A percentile compares a stretch with the other conserved stretches of the same genome.
phyloP scores from a whole-genome alignment of 768 basidiomycete genomes.

The Amanita pallidorosea region DNA sequence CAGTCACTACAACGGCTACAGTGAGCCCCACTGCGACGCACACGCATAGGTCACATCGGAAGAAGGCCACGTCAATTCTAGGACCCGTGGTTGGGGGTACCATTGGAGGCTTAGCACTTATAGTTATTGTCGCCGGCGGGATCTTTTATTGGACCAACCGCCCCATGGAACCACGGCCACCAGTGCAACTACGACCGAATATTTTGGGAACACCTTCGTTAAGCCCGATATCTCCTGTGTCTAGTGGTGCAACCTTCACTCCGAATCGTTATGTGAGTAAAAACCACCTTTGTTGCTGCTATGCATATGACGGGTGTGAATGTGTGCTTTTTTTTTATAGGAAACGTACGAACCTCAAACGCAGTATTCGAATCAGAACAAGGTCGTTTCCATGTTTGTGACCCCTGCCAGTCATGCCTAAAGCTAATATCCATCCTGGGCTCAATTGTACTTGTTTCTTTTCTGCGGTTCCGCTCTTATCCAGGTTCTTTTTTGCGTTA shows the following conservation, averaged over 20 bases:
- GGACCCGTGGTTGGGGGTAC: neutral
- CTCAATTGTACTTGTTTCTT: too few species aligned
- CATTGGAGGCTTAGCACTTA: neutral
- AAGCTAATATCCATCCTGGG: neutral
- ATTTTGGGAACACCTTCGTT: neutral
- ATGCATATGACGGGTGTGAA: neutral
- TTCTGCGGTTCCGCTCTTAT: too few species aligned
- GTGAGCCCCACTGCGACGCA: neutral
- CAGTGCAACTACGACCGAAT: neutral
- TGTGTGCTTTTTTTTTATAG: neutral
- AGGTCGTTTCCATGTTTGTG: neutral
- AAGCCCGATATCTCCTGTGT: neutral
- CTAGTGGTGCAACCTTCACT: neutral
- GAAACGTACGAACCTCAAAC: neutral
- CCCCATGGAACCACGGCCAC: neutral
- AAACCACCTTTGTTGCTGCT: neutral
- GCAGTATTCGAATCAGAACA: neutral
- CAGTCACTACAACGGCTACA: neutral
- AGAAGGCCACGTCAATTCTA: neutral
- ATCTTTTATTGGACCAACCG: neutral
- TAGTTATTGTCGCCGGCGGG: neutral
- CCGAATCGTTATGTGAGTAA: neutral
- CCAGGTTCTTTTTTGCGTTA: too few species aligned
- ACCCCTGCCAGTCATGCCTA: neutral
- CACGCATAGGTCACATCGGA: neutral